Evolutionary conservation across 2,329 filamentous ascomycete species (phyloP).

Genomic region (Podosphaera aphanis): DNA sequence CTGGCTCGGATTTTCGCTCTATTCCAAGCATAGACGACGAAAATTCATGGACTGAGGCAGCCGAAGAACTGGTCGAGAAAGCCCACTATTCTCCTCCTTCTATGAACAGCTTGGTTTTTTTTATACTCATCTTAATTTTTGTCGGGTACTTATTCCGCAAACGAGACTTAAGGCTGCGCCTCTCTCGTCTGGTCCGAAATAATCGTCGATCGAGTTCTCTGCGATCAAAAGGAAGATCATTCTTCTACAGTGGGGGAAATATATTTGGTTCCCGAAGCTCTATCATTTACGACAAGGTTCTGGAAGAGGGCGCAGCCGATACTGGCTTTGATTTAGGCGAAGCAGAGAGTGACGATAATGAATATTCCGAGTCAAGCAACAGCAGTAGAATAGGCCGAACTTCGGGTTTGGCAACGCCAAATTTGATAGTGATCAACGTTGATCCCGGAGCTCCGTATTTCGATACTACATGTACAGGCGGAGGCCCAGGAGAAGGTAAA

Average conservation of each 20-base stretch:
- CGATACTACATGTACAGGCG: slow-evolving; percentile 1
- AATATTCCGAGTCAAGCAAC: slow-evolving; percentile 30
- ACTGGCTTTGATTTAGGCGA: slow-evolving; percentile 58
- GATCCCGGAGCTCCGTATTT: slow-evolving; percentile 18
- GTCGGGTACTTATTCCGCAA: slow-evolving; percentile 55
- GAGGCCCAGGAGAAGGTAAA: slow-evolving; percentile 6
- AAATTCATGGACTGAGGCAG: slow-evolving; percentile 29
- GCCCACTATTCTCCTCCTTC: slow-evolving; percentile 44
- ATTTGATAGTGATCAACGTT: slow-evolving; percentile 28
- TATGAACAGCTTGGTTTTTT: slow-evolving; percentile 46
- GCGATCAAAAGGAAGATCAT: slow-evolving; percentile 22
- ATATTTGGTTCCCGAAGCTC: slow-evolving; percentile 35
- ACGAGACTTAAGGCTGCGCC: slow-evolving; percentile 44
- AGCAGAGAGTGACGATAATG: slow-evolving; percentile 38
- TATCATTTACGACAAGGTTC: slow-evolving; percentile 53
- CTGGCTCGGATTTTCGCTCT: slow-evolving; percentile 29
- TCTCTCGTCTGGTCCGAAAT: slow-evolving; percentile 31
- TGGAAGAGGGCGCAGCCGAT: slow-evolving; percentile 51
- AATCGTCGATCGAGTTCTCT: slow-evolving; percentile 23
- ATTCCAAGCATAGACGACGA: slow-evolving; percentile 22
- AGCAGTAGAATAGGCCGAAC: slow-evolving; percentile 31
- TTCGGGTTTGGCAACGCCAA: slow-evolving; percentile 46
- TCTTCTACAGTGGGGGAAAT: slow-evolving; percentile 29
- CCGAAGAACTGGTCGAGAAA: slow-evolving; percentile 37
- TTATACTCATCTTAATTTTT: slow-evolving; percentile 48